Conservation (phyloP, 2,329 filamentous ascomycete genomes). For the Colletotrichum tanaceti region DNA sequence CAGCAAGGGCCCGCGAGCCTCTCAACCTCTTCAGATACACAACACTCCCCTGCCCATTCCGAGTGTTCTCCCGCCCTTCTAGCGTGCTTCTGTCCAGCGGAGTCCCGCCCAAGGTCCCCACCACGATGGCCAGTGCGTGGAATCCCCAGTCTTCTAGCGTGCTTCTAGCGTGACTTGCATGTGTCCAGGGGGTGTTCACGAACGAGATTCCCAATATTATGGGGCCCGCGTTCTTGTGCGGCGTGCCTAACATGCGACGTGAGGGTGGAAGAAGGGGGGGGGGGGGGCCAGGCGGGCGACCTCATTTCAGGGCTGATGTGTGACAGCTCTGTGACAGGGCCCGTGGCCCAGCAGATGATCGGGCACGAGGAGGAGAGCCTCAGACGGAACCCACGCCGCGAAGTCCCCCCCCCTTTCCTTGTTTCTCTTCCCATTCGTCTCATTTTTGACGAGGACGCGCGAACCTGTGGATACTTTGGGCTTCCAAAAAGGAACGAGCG, state of each 20-base stretch:
- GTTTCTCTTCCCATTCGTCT: neutral
- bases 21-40: slow-evolving; percentile 1
- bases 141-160: slow-evolving; percentile 26
- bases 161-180: slow-evolving; percentile 23
- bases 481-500: neutral
- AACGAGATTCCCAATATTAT: neutral
- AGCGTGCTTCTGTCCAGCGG: slow-evolving; percentile 26
- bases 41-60: neutral
- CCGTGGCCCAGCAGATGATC: slow-evolving; percentile 1
- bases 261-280: neutral
- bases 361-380: neutral
- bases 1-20: neutral
- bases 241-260: neutral
- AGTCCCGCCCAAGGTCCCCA: neutral
- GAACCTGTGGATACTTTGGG: slow-evolving; percentile 4
- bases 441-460: slow-evolving; percentile 6
- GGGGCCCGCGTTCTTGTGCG: neutral
- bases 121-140: neutral
- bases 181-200: neutral
- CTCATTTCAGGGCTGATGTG: slow-evolving; percentile 15
- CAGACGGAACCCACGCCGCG: neutral
- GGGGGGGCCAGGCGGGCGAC: neutral
- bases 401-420: neutral
- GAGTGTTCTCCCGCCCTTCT: slow-evolving; percentile 32
- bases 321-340: too few relatives aligned